phyloP scores from a whole-genome alignment of 202 grass and related monocot genomes.

The Eragrostis tef region DNA sequence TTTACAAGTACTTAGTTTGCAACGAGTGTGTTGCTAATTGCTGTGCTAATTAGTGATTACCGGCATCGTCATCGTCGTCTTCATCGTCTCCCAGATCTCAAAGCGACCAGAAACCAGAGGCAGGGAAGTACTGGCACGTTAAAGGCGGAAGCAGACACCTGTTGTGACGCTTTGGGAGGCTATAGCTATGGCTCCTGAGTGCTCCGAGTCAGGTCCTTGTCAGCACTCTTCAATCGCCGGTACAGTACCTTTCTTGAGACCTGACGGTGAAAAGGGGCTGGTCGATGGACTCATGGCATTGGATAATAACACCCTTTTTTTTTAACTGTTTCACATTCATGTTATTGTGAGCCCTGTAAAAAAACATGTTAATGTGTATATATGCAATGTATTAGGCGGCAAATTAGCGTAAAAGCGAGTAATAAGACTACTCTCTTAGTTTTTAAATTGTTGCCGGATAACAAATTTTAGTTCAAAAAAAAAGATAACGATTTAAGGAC shows the following conservation, averaged over 20 bases:
- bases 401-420: no score
- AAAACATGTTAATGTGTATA: no score
- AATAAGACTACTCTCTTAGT: no score
- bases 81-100: not conserved
- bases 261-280: not conserved
- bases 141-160: conserved; percentile 43
- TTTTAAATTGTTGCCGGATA: no score
- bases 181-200: not conserved
- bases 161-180: conserved; percentile 23
- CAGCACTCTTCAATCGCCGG: conserved; percentile 20
- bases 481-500: no score
- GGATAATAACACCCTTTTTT: not conserved
- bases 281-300: conserved; percentile 1
- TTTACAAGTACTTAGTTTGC: not conserved
- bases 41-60: not conserved
- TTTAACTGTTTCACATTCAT: not conserved
- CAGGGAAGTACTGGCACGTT: not conserved
- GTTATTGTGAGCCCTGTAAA: no score
- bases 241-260: conserved; percentile 27
- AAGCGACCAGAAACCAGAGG: not conserved
- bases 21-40: not conserved
- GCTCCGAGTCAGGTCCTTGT: conserved; percentile 43
- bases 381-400: no score
- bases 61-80: no score
- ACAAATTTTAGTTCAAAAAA: no score